Evolutionary conservation across 768 basidiomycete genomes (phyloP), one percentile per base, ranked within the genome.

Genomic region (Dacryopinax primogenitus): DNA sequence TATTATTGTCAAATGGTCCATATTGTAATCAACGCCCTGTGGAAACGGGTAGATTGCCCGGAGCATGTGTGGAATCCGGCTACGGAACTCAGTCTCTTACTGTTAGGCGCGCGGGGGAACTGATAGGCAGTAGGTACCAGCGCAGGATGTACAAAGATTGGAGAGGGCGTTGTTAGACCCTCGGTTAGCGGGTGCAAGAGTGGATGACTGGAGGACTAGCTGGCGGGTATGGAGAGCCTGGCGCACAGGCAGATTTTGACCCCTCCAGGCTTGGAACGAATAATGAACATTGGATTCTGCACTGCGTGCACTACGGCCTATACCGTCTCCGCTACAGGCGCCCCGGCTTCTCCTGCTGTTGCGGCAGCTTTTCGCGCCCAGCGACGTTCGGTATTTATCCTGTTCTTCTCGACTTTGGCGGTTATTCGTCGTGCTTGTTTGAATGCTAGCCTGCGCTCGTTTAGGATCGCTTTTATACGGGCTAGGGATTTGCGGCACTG

Each of bases 401-500:
- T 58, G 51, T 58, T 58, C 51, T 58, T 58, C 21, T 11, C 51
- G 11, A 58, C 30, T 18, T 30, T 58, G 9, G 3, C 3, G 26
- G 12, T 21, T 26, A 58, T 58, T 30, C 11, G 23, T 3, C 51
- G 51, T 11, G 51, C 51, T 11, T 13, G 26, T 21, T 58, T 58
- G 51, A 58, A 88, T 9, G 90, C 91, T 26, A 91, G 73, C 47
- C 93, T 82, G 35, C 96, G 86, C 73, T 98, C 94, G 72, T 92
- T 92, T 62, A 97, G 78, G 23, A 97, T 85, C 66, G 83, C 85
- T 74, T 98, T 98, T 74, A 98, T 92, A 21, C 91, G 85, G n/a
- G 90, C 92, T 92, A 96, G 95, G 21, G 90, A 87, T 79, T 93
- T 95, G 23, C 89, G 87, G 75, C 86, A 87, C 92, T 96, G 68